Percentiles rank a stretch among this genome's conserved stretches.
Evolutionary conservation across 805 yeast genomes (phyloP).

Genomic region (Schizosaccharomyces cryophilus): DNA sequence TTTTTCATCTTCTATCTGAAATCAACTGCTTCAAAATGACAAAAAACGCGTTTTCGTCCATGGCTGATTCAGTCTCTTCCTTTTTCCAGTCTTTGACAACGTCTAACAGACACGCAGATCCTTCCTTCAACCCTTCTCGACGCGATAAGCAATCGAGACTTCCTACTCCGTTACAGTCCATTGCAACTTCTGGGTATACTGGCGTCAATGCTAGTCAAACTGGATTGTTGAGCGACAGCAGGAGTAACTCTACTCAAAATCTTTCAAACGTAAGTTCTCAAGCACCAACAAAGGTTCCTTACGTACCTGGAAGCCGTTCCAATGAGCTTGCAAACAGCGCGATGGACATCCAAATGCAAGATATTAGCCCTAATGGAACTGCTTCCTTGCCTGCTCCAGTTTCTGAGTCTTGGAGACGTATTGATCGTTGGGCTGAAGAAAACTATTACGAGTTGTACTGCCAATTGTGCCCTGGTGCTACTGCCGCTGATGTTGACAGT

Average conservation of each 20-base stretch:
- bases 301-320: neutral
- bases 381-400: constrained; percentile 31
- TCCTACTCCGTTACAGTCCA: neutral
- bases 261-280: neutral
- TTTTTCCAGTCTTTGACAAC: neutral
- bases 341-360: constrained; percentile 17
- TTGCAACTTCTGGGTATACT: neutral
- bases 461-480: constrained; percentile 54
- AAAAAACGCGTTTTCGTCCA: neutral
- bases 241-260: neutral
- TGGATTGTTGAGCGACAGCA: neutral
- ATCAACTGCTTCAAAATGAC: neutral
- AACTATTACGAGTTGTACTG: constrained; percentile 63
- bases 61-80: neutral
- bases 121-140: neutral
- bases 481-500: constrained; percentile 52
- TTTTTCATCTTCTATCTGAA: neutral
- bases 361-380: constrained; percentile 30
- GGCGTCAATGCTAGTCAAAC: neutral
- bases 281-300: neutral
- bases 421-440: constrained; percentile 58
- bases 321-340: neutral
- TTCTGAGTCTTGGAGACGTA: constrained; percentile 62
- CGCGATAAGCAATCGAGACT: neutral
- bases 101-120: neutral